These are phyloP conservation scores for Stachybotrys elegans DNA, from an alignment of 2,329 filamentous ascomycete genomes.

Conservation along the genomic window DNA sequence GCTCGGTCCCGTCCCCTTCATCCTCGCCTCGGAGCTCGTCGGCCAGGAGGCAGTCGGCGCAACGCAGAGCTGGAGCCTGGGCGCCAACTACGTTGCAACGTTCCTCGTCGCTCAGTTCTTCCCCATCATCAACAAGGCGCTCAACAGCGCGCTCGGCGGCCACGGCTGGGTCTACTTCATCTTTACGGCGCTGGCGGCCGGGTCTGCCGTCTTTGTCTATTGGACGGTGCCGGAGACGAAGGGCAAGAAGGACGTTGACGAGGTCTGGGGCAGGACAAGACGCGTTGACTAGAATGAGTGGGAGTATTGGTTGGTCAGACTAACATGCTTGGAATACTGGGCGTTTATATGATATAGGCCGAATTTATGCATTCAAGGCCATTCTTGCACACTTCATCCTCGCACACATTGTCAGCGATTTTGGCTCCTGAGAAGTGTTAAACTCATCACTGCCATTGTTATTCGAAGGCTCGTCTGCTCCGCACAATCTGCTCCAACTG, in stretches of 20 bases:
- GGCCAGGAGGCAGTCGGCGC: conserved; percentile 86
- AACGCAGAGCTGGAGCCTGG: conserved; percentile 82
- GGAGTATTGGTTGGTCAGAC: too few species aligned
- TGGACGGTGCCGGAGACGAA: conserved; percentile 81
- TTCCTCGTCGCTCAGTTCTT: conserved; percentile 95
- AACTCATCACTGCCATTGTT: neutral
- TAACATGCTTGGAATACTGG: too few species aligned
- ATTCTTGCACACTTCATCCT: too few species aligned
- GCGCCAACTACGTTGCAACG: conserved; percentile 83
- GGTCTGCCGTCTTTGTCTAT: conserved; percentile 67
- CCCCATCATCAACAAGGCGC: conserved; percentile 71
- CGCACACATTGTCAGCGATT: too few species aligned
- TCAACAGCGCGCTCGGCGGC: conserved; percentile 60
- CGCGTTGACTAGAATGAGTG: conserved; percentile 44
- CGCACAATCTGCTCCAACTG: conserved; percentile 53
- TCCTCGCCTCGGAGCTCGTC: conserved; percentile 86
- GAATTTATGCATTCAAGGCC: too few species aligned
- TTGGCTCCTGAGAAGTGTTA: too few species aligned
- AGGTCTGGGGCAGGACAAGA: conserved; percentile 77
- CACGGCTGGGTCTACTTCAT: conserved; percentile 85
- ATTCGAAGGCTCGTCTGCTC: conserved; percentile 33
- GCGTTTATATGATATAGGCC: too few species aligned
- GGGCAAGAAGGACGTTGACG: conserved; percentile 76
- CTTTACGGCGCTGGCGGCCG: conserved; percentile 70
- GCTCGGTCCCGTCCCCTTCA: conserved; percentile 90